Evolutionary conservation across 73 alveolate genomes (phyloP).

Genomic region (Stentor roeselii): DNA sequence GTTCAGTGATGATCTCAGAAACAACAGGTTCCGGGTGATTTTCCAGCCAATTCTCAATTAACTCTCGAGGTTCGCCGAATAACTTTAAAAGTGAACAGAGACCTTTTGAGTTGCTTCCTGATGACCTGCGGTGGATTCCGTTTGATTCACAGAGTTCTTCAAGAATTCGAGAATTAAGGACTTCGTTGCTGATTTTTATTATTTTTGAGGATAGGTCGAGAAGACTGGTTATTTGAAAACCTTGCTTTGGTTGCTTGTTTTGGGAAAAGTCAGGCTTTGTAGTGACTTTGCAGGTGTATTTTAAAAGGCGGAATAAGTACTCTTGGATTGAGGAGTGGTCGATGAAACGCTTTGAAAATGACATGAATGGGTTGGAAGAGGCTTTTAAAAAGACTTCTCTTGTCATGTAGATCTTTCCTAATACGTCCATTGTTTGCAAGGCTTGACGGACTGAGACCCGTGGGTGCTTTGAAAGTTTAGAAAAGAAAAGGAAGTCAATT

Average conservation of each 20-base stretch:
- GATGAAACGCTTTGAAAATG: conserved; percentile 56
- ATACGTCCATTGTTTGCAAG: conserved; percentile 75
- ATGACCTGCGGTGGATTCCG: conserved; percentile 46
- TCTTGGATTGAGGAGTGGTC: conserved; percentile 62
- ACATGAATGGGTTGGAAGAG: conserved; percentile 66
- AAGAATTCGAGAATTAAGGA: conserved; percentile 55
- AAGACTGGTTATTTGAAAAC: conserved; percentile 46
- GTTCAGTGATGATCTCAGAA: not conserved
- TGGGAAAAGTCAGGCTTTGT: conserved; percentile 61
- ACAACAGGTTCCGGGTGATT: conserved; percentile 33
- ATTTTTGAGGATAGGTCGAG: conserved; percentile 50
- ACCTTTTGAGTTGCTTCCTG: conserved; percentile 59
- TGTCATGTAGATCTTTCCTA: conserved; percentile 87
- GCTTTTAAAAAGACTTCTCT: conserved; percentile 59
- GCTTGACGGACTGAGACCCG: conserved; percentile 87
- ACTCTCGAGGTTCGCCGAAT: conserved; percentile 71
- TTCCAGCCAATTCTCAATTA: conserved; percentile 39
- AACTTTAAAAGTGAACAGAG: conserved; percentile 62
- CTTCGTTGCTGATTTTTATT: conserved; percentile 49
- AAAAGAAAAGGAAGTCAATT: conserved; percentile 91
- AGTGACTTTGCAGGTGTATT: conserved; percentile 59
- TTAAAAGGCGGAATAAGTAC: conserved; percentile 65
- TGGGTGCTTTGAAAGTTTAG: conserved; percentile 88
- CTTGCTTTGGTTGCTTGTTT: conserved; percentile 16
- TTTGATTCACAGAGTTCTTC: conserved; percentile 67